phyloP scores from a whole-genome alignment of 805 yeast species.

The Zygotorulaspora sp. region DNA sequence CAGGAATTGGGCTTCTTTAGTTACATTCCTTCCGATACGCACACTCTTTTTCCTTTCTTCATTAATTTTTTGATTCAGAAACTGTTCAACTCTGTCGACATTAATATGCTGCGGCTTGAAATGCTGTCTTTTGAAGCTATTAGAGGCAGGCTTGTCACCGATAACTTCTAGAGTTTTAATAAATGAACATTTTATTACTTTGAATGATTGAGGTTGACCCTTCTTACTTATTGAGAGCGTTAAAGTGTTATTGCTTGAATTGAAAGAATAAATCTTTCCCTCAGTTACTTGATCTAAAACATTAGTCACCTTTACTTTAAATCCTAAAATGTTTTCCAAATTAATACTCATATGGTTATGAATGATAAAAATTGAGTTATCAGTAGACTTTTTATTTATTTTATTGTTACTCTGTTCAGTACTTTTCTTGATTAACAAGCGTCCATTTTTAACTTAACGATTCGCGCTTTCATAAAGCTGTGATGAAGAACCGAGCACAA shows the following conservation, averaged over 20 bases:
- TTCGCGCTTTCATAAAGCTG: no score
- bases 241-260: constrained; percentile 39
- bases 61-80: constrained; percentile 26
- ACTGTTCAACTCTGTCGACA: constrained; percentile 26
- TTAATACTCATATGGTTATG: constrained; percentile 25
- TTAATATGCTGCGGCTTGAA: constrained; percentile 36
- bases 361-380: background rate
- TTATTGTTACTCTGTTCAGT: no score
- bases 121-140: constrained; percentile 32
- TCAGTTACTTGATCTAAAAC: constrained; percentile 50
- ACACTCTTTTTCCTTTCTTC: constrained; percentile 22
- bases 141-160: constrained; percentile 36
- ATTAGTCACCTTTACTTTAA: constrained; percentile 57
- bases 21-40: constrained; percentile 36
- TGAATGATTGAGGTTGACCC: constrained; percentile 35
- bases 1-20: constrained; percentile 42
- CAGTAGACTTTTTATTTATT: background rate
- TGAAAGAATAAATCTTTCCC: constrained; percentile 64
- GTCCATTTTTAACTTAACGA: no score
- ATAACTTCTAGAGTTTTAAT: constrained; percentile 49
- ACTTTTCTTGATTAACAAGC: no score
- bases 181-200: constrained; percentile 53
- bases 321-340: constrained; percentile 31
- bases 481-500: no score
- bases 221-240: constrained; percentile 31